Evolutionary conservation across 1,284 basidiomycete species (phyloP).

Genomic region (Cerrena zonata): DNA sequence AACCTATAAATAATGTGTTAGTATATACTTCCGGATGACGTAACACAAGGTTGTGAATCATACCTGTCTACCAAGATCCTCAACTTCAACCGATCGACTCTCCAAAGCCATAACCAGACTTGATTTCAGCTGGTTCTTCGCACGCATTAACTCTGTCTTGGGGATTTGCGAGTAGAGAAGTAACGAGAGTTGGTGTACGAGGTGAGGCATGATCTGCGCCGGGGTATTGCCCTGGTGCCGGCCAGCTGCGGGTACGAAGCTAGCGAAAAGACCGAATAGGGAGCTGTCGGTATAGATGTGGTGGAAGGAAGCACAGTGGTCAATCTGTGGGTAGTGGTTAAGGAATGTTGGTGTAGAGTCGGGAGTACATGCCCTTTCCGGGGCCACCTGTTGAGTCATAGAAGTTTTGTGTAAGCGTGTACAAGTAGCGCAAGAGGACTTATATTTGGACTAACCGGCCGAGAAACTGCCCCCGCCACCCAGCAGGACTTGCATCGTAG

Average conservation of each 20-base stretch:
- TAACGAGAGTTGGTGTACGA: conserved; percentile 79
- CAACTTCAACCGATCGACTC: conserved; percentile 84
- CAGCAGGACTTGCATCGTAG: conserved; percentile 90
- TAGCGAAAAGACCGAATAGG: conserved; percentile 88
- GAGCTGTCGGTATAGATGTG: conserved; percentile 96
- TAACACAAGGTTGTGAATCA: conserved; percentile 12
- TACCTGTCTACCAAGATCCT: conserved; percentile 81
- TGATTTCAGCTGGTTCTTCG: conserved; percentile 94
- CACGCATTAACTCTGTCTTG: conserved; percentile 70
- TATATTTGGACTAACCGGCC: conserved; percentile 74
- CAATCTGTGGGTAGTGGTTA: conserved; percentile 89
- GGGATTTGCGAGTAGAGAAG: conserved; percentile 66
- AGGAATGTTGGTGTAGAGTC: conserved; percentile 96
- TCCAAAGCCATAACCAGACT: conserved; percentile 95
- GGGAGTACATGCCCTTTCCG: conserved; percentile 98
- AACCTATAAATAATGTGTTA: conserved; percentile 42
- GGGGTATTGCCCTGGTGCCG: conserved; percentile 58
- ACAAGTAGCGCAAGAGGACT: too few relatives aligned
- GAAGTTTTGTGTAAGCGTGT: conserved; percentile 5
- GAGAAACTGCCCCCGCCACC: conserved; percentile 95
- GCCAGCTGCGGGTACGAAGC: conserved; percentile 72
- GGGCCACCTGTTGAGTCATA: conserved; percentile 75
- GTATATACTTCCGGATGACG: background rate
- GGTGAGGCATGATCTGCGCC: conserved; percentile 73
- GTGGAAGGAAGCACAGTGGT: conserved; percentile 97